Evolutionary conservation across 768 basidiomycete genomes (phyloP), one percentile per base, ranked within the genome.

Genomic region (Russula ochroleuca): DNA sequence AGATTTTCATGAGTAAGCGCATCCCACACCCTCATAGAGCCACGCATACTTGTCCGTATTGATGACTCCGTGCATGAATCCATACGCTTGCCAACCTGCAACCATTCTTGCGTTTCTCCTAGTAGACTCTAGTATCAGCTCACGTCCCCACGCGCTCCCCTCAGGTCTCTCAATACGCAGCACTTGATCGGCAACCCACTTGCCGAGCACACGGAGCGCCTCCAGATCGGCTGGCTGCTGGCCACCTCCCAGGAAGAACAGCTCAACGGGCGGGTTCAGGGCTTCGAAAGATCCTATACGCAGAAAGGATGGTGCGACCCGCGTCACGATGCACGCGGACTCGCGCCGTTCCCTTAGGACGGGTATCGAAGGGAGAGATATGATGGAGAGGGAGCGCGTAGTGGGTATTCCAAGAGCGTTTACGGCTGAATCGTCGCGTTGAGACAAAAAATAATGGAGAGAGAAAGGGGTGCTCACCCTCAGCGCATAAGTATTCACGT

Each of bases 21-120:
- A 48, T 28, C 55, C 23, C 19, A n/a, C 40, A 7, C 0, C 31
- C 52, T 15, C 25, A 19, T 31, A 15, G 35, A 45, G 35, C 60
- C 31, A 28, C n/a, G 71, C 81, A 62, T 68, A 89, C 90, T 96
- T 97, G 77, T 98, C 96, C 2, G 95, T 96, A 71, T 98, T 98
- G 69, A 99, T 93, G 41, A 99, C 96, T 0, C 93, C 94, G 71
- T 94, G 92, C 92, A 94, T 92, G 72, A 91, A 94, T 1, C 93
- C 93, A 73, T 89, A 90, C 8, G 85, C 92, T 75, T 98, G 96
- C 97, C 97, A 98, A 4, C 82, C 88, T 11, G 94, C 97, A 0
- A 94, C 91, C 90, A 95, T 98, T 72, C 78, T 78, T 49, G 91
- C 95, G 71, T 97, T 98, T 70, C 94, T 78, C 73, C 81, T 83